Evolutionary conservation across 495 filamentous ascomycete genomes (phyloP), one percentile per base, ranked within the genome.

Genomic region (Xylaria palmicola): DNA sequence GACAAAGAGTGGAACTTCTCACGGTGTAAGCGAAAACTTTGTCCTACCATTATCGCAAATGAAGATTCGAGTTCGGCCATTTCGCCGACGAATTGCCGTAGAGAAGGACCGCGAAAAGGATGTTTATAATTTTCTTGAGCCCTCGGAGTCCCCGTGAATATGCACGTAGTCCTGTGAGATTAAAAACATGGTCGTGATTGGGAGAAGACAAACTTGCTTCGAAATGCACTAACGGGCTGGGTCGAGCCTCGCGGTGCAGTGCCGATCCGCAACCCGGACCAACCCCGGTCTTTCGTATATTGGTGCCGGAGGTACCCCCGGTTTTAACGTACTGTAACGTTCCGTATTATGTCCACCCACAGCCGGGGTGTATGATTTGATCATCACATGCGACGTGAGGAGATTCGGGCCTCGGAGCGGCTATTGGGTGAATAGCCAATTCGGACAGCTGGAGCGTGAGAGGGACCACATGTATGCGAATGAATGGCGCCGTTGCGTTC

Each of bases 241-340:
- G 34, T 60, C 27, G 13, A 52, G 37, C 1, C 36, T 52, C 27
- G 47, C 36, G 26, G 24, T 17, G 34, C 19, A 48, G 43, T 12
- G 47, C 47, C 57, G 57, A 60, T 52, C 47, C 47, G 32, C 45
- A 52, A 36, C 37, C 47, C 47, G 47, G 57, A 60, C 36, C 57
- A 52, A 60, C 48, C 49, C 57, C 44, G 44, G 57, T 19, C 57
- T 49, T 52, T 52, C 12, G 26, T 7, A 19, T 24, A n/a, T 48
- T 40, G 54, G 22, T 29, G 40, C 48, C 59, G 59, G 50, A 54
- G 58, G 48, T 22, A 60, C 43, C 48, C n/a, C 58, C 48, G 48
- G 48, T 19, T 55, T 26, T 15, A 45, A 55, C 22, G 36, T 45
- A 9, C 36, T 61, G 59, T 39, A 61, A 48, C 59, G 50, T 32